Conservation (phyloP, 306 rosid species). For the Dalbergia cochinchinensis region DNA sequence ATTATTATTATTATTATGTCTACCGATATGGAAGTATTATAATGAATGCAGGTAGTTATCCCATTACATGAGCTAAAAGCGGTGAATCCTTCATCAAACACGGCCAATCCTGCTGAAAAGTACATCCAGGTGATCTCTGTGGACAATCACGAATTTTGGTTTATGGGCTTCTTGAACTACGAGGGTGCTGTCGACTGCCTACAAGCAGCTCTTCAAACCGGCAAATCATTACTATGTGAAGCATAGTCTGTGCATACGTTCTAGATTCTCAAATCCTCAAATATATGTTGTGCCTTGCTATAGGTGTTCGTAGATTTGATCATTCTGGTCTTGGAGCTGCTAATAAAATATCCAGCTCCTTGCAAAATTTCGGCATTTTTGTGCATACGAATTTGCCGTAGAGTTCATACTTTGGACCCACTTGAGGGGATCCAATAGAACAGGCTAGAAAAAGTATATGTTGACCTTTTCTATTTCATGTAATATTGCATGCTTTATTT, state of each 20-base stretch:
- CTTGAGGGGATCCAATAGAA: slow-evolving; percentile 15
- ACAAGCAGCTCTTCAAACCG: slow-evolving; percentile 61
- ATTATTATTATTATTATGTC: not conserved
- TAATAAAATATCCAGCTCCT: slow-evolving; percentile 35
- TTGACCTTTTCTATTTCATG: slow-evolving; percentile 23
- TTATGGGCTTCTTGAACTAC: slow-evolving; percentile 89
- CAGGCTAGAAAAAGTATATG: slow-evolving; percentile 14
- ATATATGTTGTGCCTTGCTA: slow-evolving; percentile 19
- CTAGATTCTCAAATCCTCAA: slow-evolving; percentile 40
- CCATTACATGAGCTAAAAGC: slow-evolving; percentile 86
- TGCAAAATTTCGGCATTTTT: slow-evolving; percentile 45
- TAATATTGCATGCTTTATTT: slow-evolving; percentile 11
- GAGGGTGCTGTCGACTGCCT: slow-evolving; percentile 68
- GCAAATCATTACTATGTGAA: slow-evolving; percentile 49
- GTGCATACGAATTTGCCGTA: slow-evolving; percentile 42
- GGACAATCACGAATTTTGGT: slow-evolving; percentile 95
- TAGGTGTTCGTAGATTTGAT: slow-evolving; percentile 30
- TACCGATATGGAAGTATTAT: slow-evolving; percentile 26
- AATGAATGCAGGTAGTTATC: slow-evolving; percentile 68
- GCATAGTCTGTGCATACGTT: slow-evolving; percentile 45
- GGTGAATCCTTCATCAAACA: slow-evolving; percentile 81
- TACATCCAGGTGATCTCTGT: slow-evolving; percentile 79
- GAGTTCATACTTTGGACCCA: slow-evolving; percentile 37
- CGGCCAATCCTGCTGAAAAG: slow-evolving; percentile 72
- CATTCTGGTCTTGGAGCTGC: slow-evolving; percentile 43